These are phyloP conservation scores for Phytophthora parvispora DNA, from an alignment of 352 stramenopile species.

Conservation along the genomic window DNA sequence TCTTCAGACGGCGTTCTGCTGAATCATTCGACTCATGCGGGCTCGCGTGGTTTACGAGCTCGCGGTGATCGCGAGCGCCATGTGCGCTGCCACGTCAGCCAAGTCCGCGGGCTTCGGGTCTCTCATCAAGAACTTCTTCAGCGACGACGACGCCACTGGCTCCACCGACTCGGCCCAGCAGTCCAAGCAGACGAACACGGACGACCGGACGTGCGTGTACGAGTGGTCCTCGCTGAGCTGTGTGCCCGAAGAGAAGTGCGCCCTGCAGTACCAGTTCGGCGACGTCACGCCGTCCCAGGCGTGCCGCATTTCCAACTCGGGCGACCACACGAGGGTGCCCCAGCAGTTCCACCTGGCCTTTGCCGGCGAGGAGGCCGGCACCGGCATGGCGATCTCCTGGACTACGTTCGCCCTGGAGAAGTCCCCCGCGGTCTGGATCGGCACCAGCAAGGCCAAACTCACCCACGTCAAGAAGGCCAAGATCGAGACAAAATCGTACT, in stretches of 20 bases:
- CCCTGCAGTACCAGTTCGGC: slow-evolving; percentile 52
- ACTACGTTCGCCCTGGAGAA: slow-evolving; percentile 31
- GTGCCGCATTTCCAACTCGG: slow-evolving; percentile 43
- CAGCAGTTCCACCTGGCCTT: slow-evolving; percentile 64
- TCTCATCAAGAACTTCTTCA: slow-evolving; percentile 35
- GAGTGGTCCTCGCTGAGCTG: slow-evolving; percentile 39
- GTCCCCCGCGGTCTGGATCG: slow-evolving; percentile 43
- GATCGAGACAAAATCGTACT: slow-evolving; percentile 39
- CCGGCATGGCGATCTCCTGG: slow-evolving; percentile 48
- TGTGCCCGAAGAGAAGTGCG: slow-evolving; percentile 35
- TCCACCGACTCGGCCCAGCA: slow-evolving; percentile 1
- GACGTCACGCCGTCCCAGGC: slow-evolving; percentile 57
- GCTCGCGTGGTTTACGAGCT: slow-evolving; percentile 14
- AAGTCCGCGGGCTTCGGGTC: slow-evolving; percentile 5
- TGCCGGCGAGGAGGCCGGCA: slow-evolving; percentile 41
- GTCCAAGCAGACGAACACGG: slow-evolving; percentile 18
- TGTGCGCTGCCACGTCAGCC: slow-evolving; percentile 23
- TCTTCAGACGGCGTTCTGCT: background rate
- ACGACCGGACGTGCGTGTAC: slow-evolving; percentile 54
- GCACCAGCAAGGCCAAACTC: slow-evolving; percentile 6
- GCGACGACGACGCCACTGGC: slow-evolving; percentile 23
- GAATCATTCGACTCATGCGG: slow-evolving; percentile 6
- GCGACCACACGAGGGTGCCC: slow-evolving; percentile 33
- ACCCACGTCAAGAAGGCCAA: slow-evolving; percentile 1
- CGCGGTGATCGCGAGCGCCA: slow-evolving; percentile 20